A percentile compares a stretch with the other conserved stretches of the same genome.
These are phyloP conservation scores for Tulasnella calospora DNA, from an alignment of 768 basidiomycete genomes.

Conservation along the genomic window DNA sequence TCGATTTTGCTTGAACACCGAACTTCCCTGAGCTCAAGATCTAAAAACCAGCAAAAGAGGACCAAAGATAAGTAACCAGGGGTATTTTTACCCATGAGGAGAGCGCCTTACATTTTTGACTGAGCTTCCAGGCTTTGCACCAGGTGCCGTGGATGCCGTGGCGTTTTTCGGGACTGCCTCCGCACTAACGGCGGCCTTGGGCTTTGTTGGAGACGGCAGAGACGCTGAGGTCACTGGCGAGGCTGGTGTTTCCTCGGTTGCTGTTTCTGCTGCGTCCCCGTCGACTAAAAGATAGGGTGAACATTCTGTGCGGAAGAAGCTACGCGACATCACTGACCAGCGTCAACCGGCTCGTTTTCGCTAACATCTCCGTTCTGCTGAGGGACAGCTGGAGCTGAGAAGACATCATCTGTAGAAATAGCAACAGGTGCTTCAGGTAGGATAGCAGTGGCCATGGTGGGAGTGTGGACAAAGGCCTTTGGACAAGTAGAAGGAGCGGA, in stretches of 20 bases:
- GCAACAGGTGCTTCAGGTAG: not conserved
- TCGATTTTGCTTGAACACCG: not conserved
- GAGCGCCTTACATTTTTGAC: slow-evolving; percentile 13
- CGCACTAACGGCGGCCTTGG: slow-evolving; percentile 10
- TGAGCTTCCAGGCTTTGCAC: not conserved
- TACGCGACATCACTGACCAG: not conserved
- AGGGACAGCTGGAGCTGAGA: not conserved
- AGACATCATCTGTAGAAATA: not conserved
- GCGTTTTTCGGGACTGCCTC: slow-evolving; percentile 20
- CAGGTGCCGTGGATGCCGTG: not conserved
- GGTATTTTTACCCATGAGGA: not conserved
- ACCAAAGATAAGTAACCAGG: not conserved
- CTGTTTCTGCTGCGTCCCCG: not conserved
- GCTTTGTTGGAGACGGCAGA: not conserved
- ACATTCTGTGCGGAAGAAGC: not conserved
- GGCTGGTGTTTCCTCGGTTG: slow-evolving; percentile 1
- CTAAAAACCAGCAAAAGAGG: not conserved
- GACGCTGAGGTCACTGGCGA: not conserved
- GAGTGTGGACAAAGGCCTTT: slow-evolving; percentile 6
- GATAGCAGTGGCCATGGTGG: not conserved
- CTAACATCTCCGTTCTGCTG: not conserved
- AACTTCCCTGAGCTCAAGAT: slow-evolving; percentile 24
- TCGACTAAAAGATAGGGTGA: slow-evolving; percentile 8
- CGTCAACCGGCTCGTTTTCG: not conserved
- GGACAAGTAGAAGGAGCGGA: not conserved